Evolutionary conservation across 176 grass and related monocot genomes (phyloP), one percentile per base, ranked within the genome.

Genomic region (Oryza nivara): DNA sequence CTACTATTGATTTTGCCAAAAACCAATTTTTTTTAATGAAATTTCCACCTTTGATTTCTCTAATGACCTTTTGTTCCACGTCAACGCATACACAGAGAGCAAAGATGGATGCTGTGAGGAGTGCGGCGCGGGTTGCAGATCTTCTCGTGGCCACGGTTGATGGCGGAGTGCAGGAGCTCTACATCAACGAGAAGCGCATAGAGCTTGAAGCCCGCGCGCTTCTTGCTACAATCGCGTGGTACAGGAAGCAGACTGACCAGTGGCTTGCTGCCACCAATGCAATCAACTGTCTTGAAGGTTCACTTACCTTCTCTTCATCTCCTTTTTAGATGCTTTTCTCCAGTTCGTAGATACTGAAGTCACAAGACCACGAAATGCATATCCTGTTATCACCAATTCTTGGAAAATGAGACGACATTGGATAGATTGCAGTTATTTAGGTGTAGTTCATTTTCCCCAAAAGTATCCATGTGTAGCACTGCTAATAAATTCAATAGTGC

Each of bases 161-260:
- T 38, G 85, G 79, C 49, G 83, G 90, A 46, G 88, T 95, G 44
- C 86, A 94, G 71, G 95, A 92, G 65, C 75, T 91, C 49, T 97
- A 92, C 45, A 73, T 92, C 74, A 92, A 92, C 72, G 90, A 97
- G 86, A 94, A 88, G 78, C 65, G 83, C 23, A 86, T 97, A 54
- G 92, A 94, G 70, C 30, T 89, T 17, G 95, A 97, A 68, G 92
- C 93, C 47, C 90, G 90, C 70, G 78, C 72, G 47, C 89, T 94
- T 84, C 60, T 90, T 19, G 73, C 79, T 23, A 88, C 85, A 16
- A 81, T 92, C 66, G 64, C 86, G 52, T 68, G 86, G 10, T 93
- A 97, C 84, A 97, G 88, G 87, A 97, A 92, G 70, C 90, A 98
- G 83, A 89, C 86, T 0, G 89, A 96, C 46, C 91, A 89, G 85